phyloP scores from a whole-genome alignment of 768 basidiomycete genomes.

The Albatrellus ellisii region DNA sequence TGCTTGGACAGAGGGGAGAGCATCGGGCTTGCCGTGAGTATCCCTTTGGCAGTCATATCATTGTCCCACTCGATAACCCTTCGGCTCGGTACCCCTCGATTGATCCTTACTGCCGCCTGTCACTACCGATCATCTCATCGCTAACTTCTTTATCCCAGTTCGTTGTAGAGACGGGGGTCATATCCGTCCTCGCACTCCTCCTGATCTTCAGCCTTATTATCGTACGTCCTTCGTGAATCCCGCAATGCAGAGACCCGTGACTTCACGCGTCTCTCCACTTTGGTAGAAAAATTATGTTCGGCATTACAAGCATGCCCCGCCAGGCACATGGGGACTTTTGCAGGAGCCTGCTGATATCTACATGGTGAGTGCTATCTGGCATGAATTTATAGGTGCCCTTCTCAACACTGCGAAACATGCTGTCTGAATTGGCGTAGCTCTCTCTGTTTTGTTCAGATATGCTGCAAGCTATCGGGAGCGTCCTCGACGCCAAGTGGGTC shows the following conservation, averaged over 20 bases:
- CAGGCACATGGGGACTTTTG: constrained; percentile 15
- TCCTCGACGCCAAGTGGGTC: constrained; percentile 26
- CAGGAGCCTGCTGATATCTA: constrained; percentile 27
- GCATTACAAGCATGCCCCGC: neutral
- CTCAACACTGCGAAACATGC: constrained; percentile 13
- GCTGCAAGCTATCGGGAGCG: constrained; percentile 25
- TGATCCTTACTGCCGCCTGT: too few species aligned
- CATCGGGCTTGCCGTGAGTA: constrained; percentile 24
- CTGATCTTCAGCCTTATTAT: constrained; percentile 1
- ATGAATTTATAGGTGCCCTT: neutral
- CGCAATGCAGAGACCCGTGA: neutral
- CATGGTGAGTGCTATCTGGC: constrained; percentile 21
- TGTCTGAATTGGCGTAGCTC: too few species aligned
- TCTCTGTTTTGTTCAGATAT: constrained; percentile 21
- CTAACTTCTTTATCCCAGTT: too few species aligned
- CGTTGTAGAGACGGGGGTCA: constrained; percentile 20
- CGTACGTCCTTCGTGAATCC: constrained; percentile 1
- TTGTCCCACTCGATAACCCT: neutral
- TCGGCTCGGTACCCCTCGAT: too few species aligned
- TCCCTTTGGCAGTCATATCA: neutral
- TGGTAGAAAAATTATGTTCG: constrained; percentile 8
- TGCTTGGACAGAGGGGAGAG: constrained; percentile 23
- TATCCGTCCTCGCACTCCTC: neutral
- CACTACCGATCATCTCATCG: too few species aligned
- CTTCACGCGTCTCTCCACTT: neutral